A percentile compares a stretch with the other conserved stretches of the same genome.
These are phyloP conservation scores for Pseudozyma hubeiensis DNA, from an alignment of 1,284 basidiomycete species.

Conservation along the genomic window DNA sequence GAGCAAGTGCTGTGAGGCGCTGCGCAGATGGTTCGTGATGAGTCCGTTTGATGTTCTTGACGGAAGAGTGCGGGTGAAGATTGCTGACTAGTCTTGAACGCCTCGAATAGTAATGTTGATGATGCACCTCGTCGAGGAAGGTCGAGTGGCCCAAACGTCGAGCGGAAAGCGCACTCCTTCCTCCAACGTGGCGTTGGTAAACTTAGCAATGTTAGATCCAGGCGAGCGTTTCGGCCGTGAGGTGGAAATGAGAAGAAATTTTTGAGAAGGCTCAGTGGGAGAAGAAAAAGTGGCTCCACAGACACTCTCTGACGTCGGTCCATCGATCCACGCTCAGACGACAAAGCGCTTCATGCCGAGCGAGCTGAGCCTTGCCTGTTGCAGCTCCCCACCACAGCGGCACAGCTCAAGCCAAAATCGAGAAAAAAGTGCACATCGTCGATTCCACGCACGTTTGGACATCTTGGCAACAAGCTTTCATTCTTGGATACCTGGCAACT, in stretches of 20 bases:
- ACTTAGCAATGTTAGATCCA: constrained; percentile 10
- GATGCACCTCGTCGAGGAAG: neutral
- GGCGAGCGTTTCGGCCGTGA: constrained; percentile 22
- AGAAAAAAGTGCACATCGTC: constrained; percentile 7
- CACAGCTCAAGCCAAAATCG: neutral
- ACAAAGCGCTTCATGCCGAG: constrained; percentile 6
- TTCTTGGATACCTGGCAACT: too few species aligned
- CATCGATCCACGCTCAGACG: constrained; percentile 22
- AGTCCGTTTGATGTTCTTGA: neutral
- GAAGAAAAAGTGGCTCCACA: neutral
- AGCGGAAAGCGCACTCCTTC: constrained; percentile 7
- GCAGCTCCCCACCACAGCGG: neutral
- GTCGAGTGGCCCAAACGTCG: constrained; percentile 32
- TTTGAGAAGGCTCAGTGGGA: constrained; percentile 18
- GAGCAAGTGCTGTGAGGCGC: neutral
- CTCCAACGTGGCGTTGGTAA: constrained; percentile 24
- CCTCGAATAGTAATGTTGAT: neutral
- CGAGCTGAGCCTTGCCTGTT: neutral
- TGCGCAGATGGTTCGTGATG: too few species aligned
- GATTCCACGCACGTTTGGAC: neutral
- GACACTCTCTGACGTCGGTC: neutral
- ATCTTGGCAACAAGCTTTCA: neutral
- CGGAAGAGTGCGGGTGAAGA: neutral
- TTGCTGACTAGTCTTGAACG: too few species aligned
- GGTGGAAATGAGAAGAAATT: constrained; percentile 7